Evolutionary conservation across 2,329 filamentous ascomycete genomes (phyloP), one percentile per base, ranked within the genome.

Genomic region (Penicillium sp.): DNA sequence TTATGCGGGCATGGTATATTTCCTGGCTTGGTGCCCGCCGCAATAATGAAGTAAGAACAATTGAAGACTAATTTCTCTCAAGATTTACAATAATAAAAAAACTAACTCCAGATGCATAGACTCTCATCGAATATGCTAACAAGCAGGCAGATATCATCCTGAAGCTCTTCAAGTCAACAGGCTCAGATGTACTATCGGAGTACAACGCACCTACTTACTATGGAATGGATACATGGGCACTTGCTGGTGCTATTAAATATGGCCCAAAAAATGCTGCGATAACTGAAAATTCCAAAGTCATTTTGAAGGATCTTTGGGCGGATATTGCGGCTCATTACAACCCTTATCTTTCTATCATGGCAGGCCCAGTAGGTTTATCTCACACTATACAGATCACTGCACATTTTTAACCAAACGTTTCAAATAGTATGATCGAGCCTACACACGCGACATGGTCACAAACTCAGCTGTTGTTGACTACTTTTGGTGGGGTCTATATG

Each of bases 401-500:
- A 17, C 17, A 15, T 40, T 7, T 17, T 7, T 24, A 17, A 24
- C n/a, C 27, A 13, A 26, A 13, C 33, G 5, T 27, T 4, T 40
- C 2, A 13, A 13, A 44, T 30, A 54, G 21, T 73, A 73, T 41
- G 69, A 74, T 53, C 64, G 71, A 12, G 71, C 70, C 6, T 74
- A 74, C 56, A 71, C 68, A 3, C 62, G 71, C n/a, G 72, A 75
- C 51, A 72, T 73, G 54, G 72, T 71, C 1, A 62, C 62, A 4
- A 73, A 78, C 52, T 73, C 70, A 1, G 64, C 73, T 0, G 72
- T 77, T 32, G 55, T 77, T n/a, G 68, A 69, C 9, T 61, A 75
- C 46, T 76, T 70, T 55, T 75, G 69, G 63, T 78, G 76, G 75
- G 70, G 72, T 4, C 56, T 78, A 8, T 77, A 69, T 45, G 76